phyloP scores from a whole-genome alignment of 176 grass and related monocot genomes.

The Urochloa ruziziensis region DNA sequence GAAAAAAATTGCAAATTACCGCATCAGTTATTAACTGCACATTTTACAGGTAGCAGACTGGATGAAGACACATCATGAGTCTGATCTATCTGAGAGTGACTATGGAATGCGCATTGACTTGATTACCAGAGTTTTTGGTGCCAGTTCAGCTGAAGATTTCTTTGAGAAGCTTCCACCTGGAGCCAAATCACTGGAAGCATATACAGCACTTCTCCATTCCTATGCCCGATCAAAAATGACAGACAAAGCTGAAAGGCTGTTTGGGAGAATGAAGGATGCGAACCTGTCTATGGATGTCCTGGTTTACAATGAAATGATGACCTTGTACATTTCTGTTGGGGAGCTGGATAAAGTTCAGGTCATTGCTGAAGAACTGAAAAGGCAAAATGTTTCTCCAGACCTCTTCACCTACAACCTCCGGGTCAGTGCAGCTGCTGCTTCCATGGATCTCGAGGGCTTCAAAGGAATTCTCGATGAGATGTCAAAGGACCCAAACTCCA shows the following conservation, averaged over 20 bases:
- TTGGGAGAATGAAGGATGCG: conserved; percentile 64
- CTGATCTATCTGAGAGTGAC: conserved; percentile 64
- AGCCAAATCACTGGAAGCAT: conserved; percentile 67
- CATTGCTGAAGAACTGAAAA: conserved; percentile 56
- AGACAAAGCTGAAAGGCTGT: conserved; percentile 68
- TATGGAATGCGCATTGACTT: conserved; percentile 67
- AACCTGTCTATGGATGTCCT: conserved; percentile 40
- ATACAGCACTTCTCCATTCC: conserved; percentile 78
- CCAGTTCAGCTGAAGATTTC: conserved; percentile 74
- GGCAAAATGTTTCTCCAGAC: conserved; percentile 49
- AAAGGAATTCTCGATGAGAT: conserved; percentile 70
- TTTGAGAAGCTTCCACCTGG: conserved; percentile 62
- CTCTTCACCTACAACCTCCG: conserved; percentile 89
- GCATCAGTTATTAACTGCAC: conserved; percentile 13
- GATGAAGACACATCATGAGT: conserved; percentile 78
- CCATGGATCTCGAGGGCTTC: conserved; percentile 53
- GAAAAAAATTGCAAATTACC: neutral
- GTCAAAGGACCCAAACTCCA: conserved; percentile 54
- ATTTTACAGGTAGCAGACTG: conserved; percentile 73
- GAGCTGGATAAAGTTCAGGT: conserved; percentile 54
- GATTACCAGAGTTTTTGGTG: conserved; percentile 80
- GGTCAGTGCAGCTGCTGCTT: conserved; percentile 56
- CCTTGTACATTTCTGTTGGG: conserved; percentile 76
- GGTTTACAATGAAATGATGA: conserved; percentile 88
- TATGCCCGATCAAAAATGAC: conserved; percentile 72